Conservation (phyloP, 306 rosid genomes). For the Lathyrus tuberosus region DNA sequence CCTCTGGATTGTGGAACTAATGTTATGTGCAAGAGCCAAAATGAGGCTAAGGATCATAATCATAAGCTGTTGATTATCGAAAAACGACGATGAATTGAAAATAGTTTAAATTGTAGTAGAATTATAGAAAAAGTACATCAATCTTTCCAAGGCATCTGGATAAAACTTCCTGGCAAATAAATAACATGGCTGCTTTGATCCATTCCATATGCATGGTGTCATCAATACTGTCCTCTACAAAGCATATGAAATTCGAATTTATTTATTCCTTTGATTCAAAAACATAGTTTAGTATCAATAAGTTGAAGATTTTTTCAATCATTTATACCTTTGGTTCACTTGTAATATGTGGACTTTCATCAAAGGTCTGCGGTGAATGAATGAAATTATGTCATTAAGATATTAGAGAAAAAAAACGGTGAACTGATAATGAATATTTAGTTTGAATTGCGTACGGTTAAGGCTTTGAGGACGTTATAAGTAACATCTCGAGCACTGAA, state of each 20-base stretch:
- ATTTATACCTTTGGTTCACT: slow-evolving; percentile 45
- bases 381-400: slow-evolving; percentile 29
- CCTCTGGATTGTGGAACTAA: slow-evolving; percentile 8
- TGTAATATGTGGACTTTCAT: slow-evolving; percentile 35
- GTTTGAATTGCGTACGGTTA: slow-evolving; percentile 64
- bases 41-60: slow-evolving; percentile 6
- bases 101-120: slow-evolving; percentile 17
- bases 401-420: not conserved
- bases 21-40: slow-evolving; percentile 32
- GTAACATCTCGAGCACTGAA: slow-evolving; percentile 68
- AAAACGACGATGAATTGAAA: slow-evolving; percentile 10
- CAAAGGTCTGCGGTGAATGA: slow-evolving; percentile 33
- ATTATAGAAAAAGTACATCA: slow-evolving; percentile 34
- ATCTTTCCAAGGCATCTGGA: slow-evolving; percentile 36
- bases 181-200: slow-evolving; percentile 45
- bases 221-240: slow-evolving; percentile 38
- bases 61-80: not conserved
- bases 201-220: slow-evolving; percentile 49
- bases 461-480: slow-evolving; percentile 54
- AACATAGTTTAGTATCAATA: not conserved
- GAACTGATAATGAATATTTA: slow-evolving; percentile 2
- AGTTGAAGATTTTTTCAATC: not conserved
- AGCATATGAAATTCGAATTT: slow-evolving; percentile 4
- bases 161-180: slow-evolving; percentile 50
- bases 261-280: not conserved